Conservation (phyloP, 2,329 filamentous ascomycete genomes). For the Talaromyces funiculosus region DNA sequence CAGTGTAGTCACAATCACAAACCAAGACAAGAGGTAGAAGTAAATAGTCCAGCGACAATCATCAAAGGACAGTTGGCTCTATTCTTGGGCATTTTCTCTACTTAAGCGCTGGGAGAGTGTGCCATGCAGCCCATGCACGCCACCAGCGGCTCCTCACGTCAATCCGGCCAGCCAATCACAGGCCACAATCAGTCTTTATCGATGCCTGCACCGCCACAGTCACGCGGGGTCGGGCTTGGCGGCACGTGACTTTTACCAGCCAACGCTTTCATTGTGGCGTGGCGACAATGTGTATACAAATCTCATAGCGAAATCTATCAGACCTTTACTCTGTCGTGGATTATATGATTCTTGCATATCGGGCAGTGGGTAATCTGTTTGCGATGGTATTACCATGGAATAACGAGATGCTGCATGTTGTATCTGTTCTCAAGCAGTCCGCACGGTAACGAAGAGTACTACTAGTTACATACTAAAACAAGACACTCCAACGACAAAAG, state of each 20-base stretch:
- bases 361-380: no score
- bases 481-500: no score
- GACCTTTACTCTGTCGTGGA: no score
- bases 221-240: not conserved
- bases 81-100: not conserved
- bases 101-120: not conserved
- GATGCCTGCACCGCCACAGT: not conserved
- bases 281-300: not conserved
- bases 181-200: not conserved
- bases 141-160: slow-evolving; percentile 6
- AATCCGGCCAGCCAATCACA: not conserved
- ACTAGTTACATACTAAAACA: no score
- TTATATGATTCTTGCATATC: no score
- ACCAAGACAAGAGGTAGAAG: not conserved
- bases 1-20: not conserved
- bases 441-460: no score
- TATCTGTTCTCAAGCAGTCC: no score
- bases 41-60: not conserved
- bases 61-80: not conserved
- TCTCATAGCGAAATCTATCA: no score
- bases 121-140: slow-evolving; percentile 2
- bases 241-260: not conserved
- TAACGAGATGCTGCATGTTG: no score
- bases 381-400: no score
- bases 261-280: not conserved